These are phyloP conservation scores for Rhododendron vialii DNA, from an alignment of 148 eudicot species.

Conservation along the genomic window DNA sequence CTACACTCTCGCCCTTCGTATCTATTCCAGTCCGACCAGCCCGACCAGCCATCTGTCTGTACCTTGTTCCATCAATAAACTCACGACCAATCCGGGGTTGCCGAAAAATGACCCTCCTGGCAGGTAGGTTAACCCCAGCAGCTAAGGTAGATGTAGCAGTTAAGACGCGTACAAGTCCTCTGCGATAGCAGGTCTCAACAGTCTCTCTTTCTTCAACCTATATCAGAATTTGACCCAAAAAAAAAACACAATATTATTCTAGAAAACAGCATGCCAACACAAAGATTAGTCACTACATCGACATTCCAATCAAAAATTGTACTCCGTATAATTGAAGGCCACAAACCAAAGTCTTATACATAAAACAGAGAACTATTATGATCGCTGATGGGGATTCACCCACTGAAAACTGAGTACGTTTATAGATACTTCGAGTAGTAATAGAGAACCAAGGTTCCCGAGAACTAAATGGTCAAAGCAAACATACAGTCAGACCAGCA, in stretches of 20 bases:
- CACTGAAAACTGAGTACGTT: not conserved
- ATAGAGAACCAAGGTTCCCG: not conserved
- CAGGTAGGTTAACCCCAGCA: conserved; percentile 99
- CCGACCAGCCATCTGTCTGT: conserved; percentile 96
- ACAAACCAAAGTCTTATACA: not conserved
- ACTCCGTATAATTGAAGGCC: not conserved
- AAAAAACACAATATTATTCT: not conserved
- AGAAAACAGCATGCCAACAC: not conserved
- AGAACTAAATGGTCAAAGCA: conserved; percentile 1
- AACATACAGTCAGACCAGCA: conserved; percentile 95
- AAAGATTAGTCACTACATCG: not conserved
- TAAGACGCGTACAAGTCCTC: conserved; percentile 92
- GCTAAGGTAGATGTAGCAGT: conserved; percentile 99
- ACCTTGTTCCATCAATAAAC: conserved; percentile 91
- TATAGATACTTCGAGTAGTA: not conserved
- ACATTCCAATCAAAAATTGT: not conserved
- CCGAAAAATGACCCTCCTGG: conserved; percentile 94
- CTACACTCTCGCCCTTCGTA: conserved; percentile 99
- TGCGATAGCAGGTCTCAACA: conserved; percentile 90
- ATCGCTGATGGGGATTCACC: not conserved
- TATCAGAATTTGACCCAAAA: not conserved
- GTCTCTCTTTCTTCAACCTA: conserved; percentile 98
- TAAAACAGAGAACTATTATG: not conserved
- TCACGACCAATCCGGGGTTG: conserved; percentile 98
- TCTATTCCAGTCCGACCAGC: conserved; percentile 99